Evolutionary conservation across 2,329 filamentous ascomycete species (phyloP), one percentile per base, ranked within the genome.

Genomic region (Emergomyces orientalis): DNA sequence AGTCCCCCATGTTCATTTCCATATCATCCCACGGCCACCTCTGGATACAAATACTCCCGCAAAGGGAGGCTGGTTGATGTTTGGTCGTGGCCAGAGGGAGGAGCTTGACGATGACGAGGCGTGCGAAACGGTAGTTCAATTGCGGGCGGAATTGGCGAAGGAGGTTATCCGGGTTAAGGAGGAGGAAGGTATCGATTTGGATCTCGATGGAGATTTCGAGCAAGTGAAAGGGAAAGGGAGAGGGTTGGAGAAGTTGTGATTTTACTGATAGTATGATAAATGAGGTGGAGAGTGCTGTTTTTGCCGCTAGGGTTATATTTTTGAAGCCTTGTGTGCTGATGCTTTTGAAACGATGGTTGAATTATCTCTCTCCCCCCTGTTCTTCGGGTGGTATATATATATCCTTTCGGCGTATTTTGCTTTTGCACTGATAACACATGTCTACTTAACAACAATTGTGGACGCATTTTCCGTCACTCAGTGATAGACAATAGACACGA

Each of bases 1-100:
- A 19, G 91, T 97, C 1, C 88, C 89, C 27, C 93, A 97, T 75
- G 88, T 95, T 58, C 93, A 99, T 75, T 97, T 95, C 74, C 94
- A 99, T 70, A 83, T 97, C 60, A 95, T 99, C 41, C 93, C 93
- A 0, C 80, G 93, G 45, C 91, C 92, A 55, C 72, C 75, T 1
- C 63, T 73, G 45, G 71, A 75, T 41, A 60, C 63, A n/a, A 51
- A 32, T 17, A 63, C 63, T 22, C 62, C 64, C 11, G 62, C 66
- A 30, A 70, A 66, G 61, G 67, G 67, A 57, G 73, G 73, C 59
- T 79, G 75, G 66, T 74, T 76, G 45, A 77, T 80, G 71, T 80
- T 80, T 69, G 78, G 78, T 6, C 73, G 77, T 2, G 79, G 80
- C 17, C 74, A 76, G 69, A 72, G 78, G 61, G 73, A 79, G 25